Conservation (phyloP, 139 green algal species). For the Chlamydomonas schloesseri region DNA sequence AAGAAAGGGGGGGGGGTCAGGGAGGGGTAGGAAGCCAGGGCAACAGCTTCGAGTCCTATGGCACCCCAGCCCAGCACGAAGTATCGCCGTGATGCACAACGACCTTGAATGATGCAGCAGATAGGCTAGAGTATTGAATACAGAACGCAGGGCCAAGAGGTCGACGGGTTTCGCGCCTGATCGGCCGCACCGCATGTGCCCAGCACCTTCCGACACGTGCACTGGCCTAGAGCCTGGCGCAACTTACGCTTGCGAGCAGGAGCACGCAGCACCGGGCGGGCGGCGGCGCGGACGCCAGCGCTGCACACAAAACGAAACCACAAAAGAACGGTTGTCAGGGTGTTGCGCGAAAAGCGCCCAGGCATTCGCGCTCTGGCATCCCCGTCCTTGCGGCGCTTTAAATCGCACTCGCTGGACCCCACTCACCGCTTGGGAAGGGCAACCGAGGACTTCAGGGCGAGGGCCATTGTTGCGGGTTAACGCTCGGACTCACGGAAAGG, state of each 20-base stretch:
- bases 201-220: no score
- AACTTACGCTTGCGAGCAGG: constrained; percentile 14
- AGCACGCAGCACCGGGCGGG: neutral
- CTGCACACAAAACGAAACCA: neutral
- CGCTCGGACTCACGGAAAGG: no score
- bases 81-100: no score
- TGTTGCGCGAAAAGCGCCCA: neutral
- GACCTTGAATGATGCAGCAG: no score
- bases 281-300: neutral
- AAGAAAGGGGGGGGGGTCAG: neutral
- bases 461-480: constrained; percentile 1
- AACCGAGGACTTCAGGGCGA: neutral
- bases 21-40: no score
- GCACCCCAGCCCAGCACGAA: no score
- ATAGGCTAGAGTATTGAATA: neutral
- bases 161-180: no score
- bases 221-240: neutral
- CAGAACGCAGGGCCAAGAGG: no score
- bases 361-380: neutral
- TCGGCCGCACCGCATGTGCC: no score
- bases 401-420: neutral
- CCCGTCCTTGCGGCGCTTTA: no score
- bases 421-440: constrained; percentile 6
- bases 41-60: no score
- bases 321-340: neutral